phyloP scores from a whole-genome alignment of 1,284 basidiomycete species.

The Peniophora sp. region DNA sequence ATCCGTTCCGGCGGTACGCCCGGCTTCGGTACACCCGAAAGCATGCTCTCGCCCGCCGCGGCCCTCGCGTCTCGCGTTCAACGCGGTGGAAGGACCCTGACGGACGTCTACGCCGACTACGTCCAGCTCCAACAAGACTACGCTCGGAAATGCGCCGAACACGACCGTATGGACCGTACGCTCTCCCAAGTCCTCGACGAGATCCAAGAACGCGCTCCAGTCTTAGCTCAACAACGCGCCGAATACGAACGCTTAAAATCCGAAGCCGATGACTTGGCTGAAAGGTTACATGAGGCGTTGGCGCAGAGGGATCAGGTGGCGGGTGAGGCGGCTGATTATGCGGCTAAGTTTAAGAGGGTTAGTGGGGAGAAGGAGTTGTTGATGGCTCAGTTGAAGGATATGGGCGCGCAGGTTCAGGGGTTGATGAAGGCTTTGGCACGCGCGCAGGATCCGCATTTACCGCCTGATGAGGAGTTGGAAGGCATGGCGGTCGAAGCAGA shows the following conservation, averaged over 20 bases:
- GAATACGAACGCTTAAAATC: conserved; percentile 78
- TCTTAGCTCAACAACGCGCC: conserved; percentile 77
- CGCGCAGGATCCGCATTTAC: conserved; percentile 75
- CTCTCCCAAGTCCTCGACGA: conserved; percentile 70
- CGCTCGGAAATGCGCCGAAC: conserved; percentile 70
- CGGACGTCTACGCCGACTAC: conserved; percentile 86
- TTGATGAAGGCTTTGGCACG: conserved; percentile 77
- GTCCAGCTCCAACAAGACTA: conserved; percentile 81
- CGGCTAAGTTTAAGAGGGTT: conserved; percentile 56
- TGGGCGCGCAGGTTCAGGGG: conserved; percentile 78
- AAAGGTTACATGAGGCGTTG: conserved; percentile 69
- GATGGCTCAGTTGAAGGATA: conserved; percentile 75
- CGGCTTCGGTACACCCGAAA: conserved; percentile 29
- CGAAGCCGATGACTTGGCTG: conserved; percentile 74
- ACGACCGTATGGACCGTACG: conserved; percentile 73
- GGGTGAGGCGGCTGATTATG: conserved; percentile 41
- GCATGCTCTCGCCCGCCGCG: conserved; percentile 71
- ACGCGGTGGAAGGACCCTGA: conserved; percentile 78
- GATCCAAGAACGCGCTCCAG: conserved; percentile 84
- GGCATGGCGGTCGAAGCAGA: conserved; percentile 12
- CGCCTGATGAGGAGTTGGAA: conserved; percentile 65
- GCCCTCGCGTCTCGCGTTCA: conserved; percentile 76
- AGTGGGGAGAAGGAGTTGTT: conserved; percentile 66
- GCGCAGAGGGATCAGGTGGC: conserved; percentile 56
- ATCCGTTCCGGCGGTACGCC: conserved; percentile 16